These are phyloP conservation scores for Colletotrichum aenigma DNA, from an alignment of 2,329 filamentous ascomycete genomes.

Conservation along the genomic window DNA sequence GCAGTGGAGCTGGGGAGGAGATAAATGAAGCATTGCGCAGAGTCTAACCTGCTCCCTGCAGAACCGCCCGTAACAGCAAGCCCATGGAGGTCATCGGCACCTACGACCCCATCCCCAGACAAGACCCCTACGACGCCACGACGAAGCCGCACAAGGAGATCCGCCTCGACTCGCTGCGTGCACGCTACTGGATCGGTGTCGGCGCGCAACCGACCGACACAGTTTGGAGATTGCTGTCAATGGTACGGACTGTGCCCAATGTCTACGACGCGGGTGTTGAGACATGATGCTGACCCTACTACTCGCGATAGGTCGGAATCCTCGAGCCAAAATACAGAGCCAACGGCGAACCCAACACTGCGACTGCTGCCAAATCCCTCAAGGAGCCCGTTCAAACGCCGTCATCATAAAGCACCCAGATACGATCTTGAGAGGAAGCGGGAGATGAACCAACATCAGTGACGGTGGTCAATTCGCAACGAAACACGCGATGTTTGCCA, in stretches of 20 bases:
- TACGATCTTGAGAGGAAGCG: not conserved
- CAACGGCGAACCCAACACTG: constrained; percentile 14
- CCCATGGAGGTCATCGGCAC: constrained; percentile 92
- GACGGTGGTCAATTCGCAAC: not conserved
- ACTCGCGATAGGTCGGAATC: constrained; percentile 37
- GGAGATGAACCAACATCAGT: not conserved
- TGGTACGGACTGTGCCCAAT: constrained; percentile 58
- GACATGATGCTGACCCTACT: not conserved
- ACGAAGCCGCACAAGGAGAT: constrained; percentile 87
- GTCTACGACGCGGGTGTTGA: no score
- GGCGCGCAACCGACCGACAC: constrained; percentile 93
- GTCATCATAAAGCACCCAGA: not conserved
- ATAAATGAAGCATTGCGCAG: not conserved
- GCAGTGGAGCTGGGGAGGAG: not conserved
- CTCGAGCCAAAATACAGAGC: constrained; percentile 38
- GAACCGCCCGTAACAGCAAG: constrained; percentile 83
- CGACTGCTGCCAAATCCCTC: constrained; percentile 17
- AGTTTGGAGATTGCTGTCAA: constrained; percentile 82
- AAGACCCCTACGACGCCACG: constrained; percentile 63
- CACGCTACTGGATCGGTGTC: constrained; percentile 96
- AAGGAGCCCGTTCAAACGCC: not conserved
- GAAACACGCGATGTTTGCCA: not conserved
- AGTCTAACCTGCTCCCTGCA: constrained; percentile 35
- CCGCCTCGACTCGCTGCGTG: constrained; percentile 78
- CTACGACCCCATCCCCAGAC: constrained; percentile 71